Base-by-base conservation (phyloP, 2,329 filamentous ascomycete species). In the Coniella vitis region DNA sequence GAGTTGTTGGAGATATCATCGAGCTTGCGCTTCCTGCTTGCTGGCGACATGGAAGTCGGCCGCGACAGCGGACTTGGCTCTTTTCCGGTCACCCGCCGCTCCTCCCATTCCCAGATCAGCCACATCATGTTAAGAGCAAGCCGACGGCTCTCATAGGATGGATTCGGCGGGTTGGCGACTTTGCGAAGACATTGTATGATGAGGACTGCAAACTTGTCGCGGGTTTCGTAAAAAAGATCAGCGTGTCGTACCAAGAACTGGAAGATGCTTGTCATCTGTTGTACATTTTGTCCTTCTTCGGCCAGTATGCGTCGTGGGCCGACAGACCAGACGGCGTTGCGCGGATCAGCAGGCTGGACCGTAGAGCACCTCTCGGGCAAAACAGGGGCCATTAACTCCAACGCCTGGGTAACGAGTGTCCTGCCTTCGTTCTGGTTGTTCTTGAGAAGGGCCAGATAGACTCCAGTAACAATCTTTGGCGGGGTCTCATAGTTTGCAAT, bases 401-500 rank as follows among this genome's bases (percentile, higher is more conserved):
- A 73, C 4, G 91, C 91, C 63, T 98, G 94, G 37, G 90, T 95
- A 14, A 98, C 91, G 48, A 98, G 71, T 12, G 89, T 83, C 48
- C 91, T 83, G 17, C 91, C 93, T 68, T 98, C 93, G 51, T 94
- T 95, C 63, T 97, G 91, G 62, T 95, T 95, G 1, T 91, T 90
- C 65, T 89, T 87, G 20, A 98, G 71, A 14, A 98, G 75, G 2
- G 90, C 90, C 55, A 93, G 84, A 62, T 98, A 98, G 19, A 98
- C 90, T 64, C 97, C 91, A 17, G 87, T 86, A 3, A 93, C 90
- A 48, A 98, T 97, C 75, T 97, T 98, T 12, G 87, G 78, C 0
- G 93, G 94, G 0, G 93, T 97, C 59, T 98, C 94, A 62, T 95
- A 98, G 55, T 94, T 87, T 0, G 89, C 88, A 59, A 98, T 96